Conservation (phyloP, 1,284 basidiomycete species). For the Trametes polyzona region DNA sequence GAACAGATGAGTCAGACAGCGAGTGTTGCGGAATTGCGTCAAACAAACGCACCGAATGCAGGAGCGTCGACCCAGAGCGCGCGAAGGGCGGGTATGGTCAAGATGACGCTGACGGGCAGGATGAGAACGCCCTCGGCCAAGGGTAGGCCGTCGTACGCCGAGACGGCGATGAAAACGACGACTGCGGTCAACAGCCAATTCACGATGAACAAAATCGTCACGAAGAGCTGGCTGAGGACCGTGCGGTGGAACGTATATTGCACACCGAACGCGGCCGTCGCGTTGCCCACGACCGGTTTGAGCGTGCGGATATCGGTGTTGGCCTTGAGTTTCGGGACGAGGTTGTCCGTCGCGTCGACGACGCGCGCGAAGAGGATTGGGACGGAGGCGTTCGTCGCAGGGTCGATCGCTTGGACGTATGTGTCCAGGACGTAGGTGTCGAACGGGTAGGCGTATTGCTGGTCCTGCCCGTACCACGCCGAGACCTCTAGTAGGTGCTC, state of each 20-base stretch:
- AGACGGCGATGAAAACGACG: slow-evolving; percentile 24
- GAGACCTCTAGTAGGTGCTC: slow-evolving; percentile 22
- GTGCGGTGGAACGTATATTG: slow-evolving; percentile 14
- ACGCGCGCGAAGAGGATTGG: slow-evolving; percentile 20
- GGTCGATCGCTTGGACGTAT: slow-evolving; percentile 16
- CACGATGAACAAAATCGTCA: slow-evolving; percentile 23
- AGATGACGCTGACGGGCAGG: slow-evolving; percentile 23
- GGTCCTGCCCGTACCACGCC: slow-evolving; percentile 25
- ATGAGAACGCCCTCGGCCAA: slow-evolving; percentile 25
- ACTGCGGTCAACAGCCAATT: slow-evolving; percentile 26
- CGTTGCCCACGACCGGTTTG: neutral
- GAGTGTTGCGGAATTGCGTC: neutral
- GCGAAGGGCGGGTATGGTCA: slow-evolving; percentile 26
- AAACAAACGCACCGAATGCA: slow-evolving; percentile 18
- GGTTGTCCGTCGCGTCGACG: slow-evolving; percentile 22
- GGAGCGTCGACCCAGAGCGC: slow-evolving; percentile 27
- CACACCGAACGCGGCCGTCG: slow-evolving; percentile 9
- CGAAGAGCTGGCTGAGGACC: slow-evolving; percentile 24
- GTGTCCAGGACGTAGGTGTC: slow-evolving; percentile 23
- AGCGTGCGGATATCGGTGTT: slow-evolving; percentile 6
- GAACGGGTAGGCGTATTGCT: slow-evolving; percentile 26
- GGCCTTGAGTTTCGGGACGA: slow-evolving; percentile 3
- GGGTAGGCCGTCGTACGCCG: slow-evolving; percentile 18
- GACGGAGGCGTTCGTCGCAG: slow-evolving; percentile 13
- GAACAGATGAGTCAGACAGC: neutral